A percentile compares a stretch with the other conserved stretches of the same genome.
Evolutionary conservation across 2,329 filamentous ascomycete genomes (phyloP).

Genomic region (Talaromyces marneffei): DNA sequence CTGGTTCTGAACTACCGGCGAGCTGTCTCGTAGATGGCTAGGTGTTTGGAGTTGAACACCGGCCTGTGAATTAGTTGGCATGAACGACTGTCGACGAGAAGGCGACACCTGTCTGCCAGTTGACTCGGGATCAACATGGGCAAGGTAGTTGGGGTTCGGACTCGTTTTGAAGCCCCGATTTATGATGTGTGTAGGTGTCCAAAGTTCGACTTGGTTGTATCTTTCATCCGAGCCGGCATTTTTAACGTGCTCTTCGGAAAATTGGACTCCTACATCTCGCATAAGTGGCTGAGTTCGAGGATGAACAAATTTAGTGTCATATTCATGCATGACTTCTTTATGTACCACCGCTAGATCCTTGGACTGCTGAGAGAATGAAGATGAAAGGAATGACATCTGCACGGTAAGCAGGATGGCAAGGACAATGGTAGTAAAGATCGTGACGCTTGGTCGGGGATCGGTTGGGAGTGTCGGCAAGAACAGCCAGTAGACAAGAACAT

Average conservation of each 20-base stretch:
- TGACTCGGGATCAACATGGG: conserved; percentile 64
- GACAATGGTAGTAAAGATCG: conserved; percentile 74
- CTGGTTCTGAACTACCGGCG: conserved; percentile 38
- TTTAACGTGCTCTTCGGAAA: conserved; percentile 43
- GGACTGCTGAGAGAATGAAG: conserved; percentile 72
- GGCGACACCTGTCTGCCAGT: conserved; percentile 27
- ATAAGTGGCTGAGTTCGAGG: conserved; percentile 79
- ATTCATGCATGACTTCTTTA: conserved; percentile 88
- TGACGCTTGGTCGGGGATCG: conserved; percentile 77
- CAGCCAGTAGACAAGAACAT: conserved; percentile 84
- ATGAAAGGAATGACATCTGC: conserved; percentile 69
- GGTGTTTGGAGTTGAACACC: conserved; percentile 36
- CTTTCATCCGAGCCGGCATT: conserved; percentile 39
- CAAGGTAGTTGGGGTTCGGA: conserved; percentile 73
- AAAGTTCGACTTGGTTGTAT: conserved; percentile 54
- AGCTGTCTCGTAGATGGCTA: conserved; percentile 43
- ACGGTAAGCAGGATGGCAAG: conserved; percentile 68
- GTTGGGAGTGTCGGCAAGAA: conserved; percentile 72
- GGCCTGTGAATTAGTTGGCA: conserved; percentile 20
- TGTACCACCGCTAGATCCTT: conserved; percentile 82
- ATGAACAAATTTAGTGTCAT: conserved; percentile 92
- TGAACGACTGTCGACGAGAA: conserved; percentile 16
- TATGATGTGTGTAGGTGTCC: conserved; percentile 58
- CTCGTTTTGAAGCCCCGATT: conserved; percentile 74
- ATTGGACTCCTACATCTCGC: conserved; percentile 72